phyloP scores from a whole-genome alignment of 164 flowering plant species.

The Aristolochia fimbriata region DNA sequence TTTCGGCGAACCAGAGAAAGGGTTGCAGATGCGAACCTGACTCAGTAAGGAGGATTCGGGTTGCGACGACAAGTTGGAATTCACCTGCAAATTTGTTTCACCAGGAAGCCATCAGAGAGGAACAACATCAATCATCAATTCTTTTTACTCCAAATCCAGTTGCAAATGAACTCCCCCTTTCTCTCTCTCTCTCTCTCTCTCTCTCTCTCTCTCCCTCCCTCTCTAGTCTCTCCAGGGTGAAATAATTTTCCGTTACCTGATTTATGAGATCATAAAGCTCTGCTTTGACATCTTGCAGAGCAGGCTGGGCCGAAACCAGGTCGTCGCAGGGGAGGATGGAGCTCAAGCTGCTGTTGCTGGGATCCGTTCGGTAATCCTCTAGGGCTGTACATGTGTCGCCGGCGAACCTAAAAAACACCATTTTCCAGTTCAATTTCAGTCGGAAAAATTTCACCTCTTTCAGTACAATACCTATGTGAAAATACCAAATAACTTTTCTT shows the following conservation, averaged over 20 bases:
- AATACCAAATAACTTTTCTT: slow-evolving; percentile 1
- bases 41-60: slow-evolving; percentile 16
- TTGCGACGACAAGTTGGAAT: slow-evolving; percentile 37
- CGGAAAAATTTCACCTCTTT: background rate
- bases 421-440: background rate
- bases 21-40: slow-evolving; percentile 68
- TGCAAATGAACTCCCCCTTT: background rate
- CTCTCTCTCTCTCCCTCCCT: background rate
- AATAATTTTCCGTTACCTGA: slow-evolving; percentile 28
- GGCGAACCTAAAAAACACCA: slow-evolving; percentile 43
- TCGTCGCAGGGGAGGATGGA: slow-evolving; percentile 72
- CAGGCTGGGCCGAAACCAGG: slow-evolving; percentile 44
- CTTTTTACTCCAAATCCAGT: too few species aligned
- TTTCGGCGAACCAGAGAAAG: slow-evolving; percentile 71
- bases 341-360: slow-evolving; percentile 72
- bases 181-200: background rate
- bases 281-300: slow-evolving; percentile 39
- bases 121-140: too few species aligned
- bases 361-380: slow-evolving; percentile 55
- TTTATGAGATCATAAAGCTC: slow-evolving; percentile 54
- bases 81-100: slow-evolving; percentile 35
- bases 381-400: slow-evolving; percentile 74
- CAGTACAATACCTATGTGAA: background rate
- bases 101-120: background rate
- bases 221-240: background rate